Evolutionary conservation across 192 early-diverging fungal genomes (phyloP).

Genomic region (Gryganskiella cystojenkinii): DNA sequence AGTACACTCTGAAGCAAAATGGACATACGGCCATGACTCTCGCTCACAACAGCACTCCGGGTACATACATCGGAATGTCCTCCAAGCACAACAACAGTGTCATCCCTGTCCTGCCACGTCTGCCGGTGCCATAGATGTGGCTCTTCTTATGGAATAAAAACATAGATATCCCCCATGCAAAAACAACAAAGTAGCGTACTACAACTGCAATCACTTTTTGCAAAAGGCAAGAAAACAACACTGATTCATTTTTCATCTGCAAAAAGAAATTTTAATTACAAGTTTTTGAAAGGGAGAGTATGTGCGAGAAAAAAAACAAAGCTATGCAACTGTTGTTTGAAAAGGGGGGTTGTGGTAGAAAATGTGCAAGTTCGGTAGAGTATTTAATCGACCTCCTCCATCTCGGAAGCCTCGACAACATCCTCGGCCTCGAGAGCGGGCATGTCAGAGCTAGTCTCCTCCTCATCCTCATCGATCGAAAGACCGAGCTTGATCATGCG

Average conservation of each 20-base stretch:
- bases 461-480: slow-evolving; percentile 90
- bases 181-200: no score
- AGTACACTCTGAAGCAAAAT: slow-evolving; percentile 26
- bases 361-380: slow-evolving; percentile 53
- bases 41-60: slow-evolving; percentile 17
- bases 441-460: slow-evolving; percentile 53
- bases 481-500: slow-evolving; percentile 99
- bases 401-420: slow-evolving; percentile 54
- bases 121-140: slow-evolving; percentile 7
- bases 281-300: no score
- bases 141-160: no score
- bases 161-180: no score
- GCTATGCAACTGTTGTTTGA: background rate
- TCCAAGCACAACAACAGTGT: slow-evolving; percentile 34
- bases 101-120: slow-evolving; percentile 27
- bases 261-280: slow-evolving; percentile 8
- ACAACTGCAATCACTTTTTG: no score
- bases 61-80: slow-evolving; percentile 22
- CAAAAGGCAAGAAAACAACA: no score
- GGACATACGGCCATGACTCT: slow-evolving; percentile 18
- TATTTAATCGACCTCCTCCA: slow-evolving; percentile 55
- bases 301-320: background rate
- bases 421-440: slow-evolving; percentile 54
- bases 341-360: background rate
- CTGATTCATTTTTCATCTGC: background rate